Evolutionary conservation across 1,284 basidiomycete genomes (phyloP).

Genomic region (Calocybe gambosa): DNA sequence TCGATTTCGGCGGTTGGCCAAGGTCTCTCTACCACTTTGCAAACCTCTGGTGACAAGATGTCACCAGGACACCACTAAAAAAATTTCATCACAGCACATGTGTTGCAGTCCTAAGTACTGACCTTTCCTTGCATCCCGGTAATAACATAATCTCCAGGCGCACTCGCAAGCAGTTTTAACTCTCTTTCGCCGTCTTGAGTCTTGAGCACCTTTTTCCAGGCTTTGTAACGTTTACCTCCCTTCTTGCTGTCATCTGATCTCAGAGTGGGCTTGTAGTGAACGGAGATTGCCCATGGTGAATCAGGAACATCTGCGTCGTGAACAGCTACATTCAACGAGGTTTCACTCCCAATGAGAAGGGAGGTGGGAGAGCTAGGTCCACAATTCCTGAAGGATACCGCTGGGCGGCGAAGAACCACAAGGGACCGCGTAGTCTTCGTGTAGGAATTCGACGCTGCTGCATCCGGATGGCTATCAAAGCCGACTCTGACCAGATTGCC

Average conservation of each 20-base stretch:
- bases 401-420: slow-evolving; percentile 71
- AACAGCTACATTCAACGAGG: slow-evolving; percentile 44
- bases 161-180: slow-evolving; percentile 44
- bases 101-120: slow-evolving; percentile 11
- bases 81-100: slow-evolving; percentile 4
- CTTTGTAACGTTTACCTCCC: slow-evolving; percentile 36
- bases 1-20: slow-evolving; percentile 77
- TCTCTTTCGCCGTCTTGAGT: slow-evolving; percentile 41
- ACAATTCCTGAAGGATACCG: slow-evolving; percentile 71
- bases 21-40: slow-evolving; percentile 70
- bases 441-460: slow-evolving; percentile 27
- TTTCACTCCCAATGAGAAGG: slow-evolving; percentile 67
- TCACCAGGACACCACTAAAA: slow-evolving; percentile 68
- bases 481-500: slow-evolving; percentile 62
- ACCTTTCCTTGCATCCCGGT: slow-evolving; percentile 66
- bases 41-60: slow-evolving; percentile 75
- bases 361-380: slow-evolving; percentile 67
- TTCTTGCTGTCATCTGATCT: slow-evolving; percentile 31
- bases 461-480: slow-evolving; percentile 21
- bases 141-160: slow-evolving; percentile 83
- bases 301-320: slow-evolving; percentile 53
- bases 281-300: slow-evolving; percentile 58
- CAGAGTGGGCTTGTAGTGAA: slow-evolving; percentile 52
- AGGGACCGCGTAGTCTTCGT: slow-evolving; percentile 58
- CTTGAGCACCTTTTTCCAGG: slow-evolving; percentile 58